Conservation (phyloP, 1,284 basidiomycete genomes). For the Wolfiporia cocos region DNA sequence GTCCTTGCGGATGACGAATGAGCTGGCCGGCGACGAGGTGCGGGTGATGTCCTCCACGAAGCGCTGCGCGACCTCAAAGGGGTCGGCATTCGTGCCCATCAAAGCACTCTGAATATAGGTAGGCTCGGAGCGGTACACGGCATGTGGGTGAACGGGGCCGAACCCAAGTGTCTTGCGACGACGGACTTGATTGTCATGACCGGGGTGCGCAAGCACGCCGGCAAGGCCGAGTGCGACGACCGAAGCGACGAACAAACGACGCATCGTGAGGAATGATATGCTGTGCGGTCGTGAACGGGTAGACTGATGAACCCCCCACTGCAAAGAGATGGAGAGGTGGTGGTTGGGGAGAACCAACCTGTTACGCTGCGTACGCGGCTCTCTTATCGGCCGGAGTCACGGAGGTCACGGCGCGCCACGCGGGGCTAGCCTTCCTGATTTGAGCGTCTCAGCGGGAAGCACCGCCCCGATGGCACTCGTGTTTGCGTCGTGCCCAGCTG, state of each 20-base stretch:
- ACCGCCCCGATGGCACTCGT: no score
- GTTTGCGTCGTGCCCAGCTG: no score
- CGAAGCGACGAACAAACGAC: slow-evolving; percentile 30
- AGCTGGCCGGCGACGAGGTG: slow-evolving; percentile 31
- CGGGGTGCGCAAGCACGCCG: slow-evolving; percentile 19
- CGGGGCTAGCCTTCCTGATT: no score
- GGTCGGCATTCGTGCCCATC: slow-evolving; percentile 35
- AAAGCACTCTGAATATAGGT: slow-evolving; percentile 35
- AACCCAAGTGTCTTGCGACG: slow-evolving; percentile 77
- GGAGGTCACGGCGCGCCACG: background rate
- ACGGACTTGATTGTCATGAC: slow-evolving; percentile 20
- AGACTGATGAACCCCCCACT: slow-evolving; percentile 12
- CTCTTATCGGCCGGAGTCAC: slow-evolving; percentile 14
- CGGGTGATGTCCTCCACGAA: slow-evolving; percentile 50
- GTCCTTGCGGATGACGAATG: slow-evolving; percentile 65
- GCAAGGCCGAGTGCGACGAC: slow-evolving; percentile 26
- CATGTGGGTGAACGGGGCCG: slow-evolving; percentile 70
- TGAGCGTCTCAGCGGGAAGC: no score
- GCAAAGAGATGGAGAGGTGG: slow-evolving; percentile 16
- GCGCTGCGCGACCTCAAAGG: slow-evolving; percentile 51
- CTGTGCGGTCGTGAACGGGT: slow-evolving; percentile 1
- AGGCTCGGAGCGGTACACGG: slow-evolving; percentile 55
- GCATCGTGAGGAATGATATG: slow-evolving; percentile 15
- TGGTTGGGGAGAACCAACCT: slow-evolving; percentile 14
- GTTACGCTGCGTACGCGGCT: slow-evolving; percentile 7